Evolutionary conservation across 2,329 filamentous ascomycete genomes (phyloP).

Genomic region (Fusarium coicis): DNA sequence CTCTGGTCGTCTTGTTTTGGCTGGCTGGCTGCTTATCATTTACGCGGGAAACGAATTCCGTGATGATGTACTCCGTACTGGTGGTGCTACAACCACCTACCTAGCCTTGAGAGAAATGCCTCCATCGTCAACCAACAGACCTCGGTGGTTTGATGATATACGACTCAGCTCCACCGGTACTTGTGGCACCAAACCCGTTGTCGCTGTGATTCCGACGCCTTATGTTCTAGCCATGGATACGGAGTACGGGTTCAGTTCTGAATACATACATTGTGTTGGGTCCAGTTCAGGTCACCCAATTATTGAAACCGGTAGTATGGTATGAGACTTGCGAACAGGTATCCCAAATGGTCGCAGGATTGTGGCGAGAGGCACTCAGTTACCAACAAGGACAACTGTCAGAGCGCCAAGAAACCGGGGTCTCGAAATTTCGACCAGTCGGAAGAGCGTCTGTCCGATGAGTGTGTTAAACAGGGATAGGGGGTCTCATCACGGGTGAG

Average conservation of each 20-base stretch:
- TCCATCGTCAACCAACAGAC: constrained; percentile 2
- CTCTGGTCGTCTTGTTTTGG: constrained; percentile 14
- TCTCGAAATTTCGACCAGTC: not conserved
- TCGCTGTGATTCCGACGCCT: constrained; percentile 29
- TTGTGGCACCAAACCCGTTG: constrained; percentile 31
- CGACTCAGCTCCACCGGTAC: constrained; percentile 28
- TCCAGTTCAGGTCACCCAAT: constrained; percentile 6
- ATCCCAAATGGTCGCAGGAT: constrained; percentile 17
- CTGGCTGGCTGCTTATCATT: constrained; percentile 14
- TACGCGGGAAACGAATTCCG: constrained; percentile 34
- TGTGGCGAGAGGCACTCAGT: constrained; percentile 6
- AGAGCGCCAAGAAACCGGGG: constrained; percentile 10
- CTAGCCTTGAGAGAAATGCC: not conserved
- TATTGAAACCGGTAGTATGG: constrained; percentile 18
- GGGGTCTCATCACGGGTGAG: constrained; percentile 3
- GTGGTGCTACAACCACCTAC: not conserved
- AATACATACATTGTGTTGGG: constrained; percentile 6
- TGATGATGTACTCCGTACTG: not conserved
- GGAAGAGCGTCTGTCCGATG: constrained; percentile 3
- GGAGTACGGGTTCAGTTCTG: constrained; percentile 6
- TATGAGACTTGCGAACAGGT: constrained; percentile 27
- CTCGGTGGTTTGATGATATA: constrained; percentile 23
- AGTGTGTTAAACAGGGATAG: not conserved
- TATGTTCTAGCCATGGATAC: not conserved
- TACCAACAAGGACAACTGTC: constrained; percentile 13